phyloP scores from a whole-genome alignment of 805 yeast species.

The Alloascoidea africana region DNA sequence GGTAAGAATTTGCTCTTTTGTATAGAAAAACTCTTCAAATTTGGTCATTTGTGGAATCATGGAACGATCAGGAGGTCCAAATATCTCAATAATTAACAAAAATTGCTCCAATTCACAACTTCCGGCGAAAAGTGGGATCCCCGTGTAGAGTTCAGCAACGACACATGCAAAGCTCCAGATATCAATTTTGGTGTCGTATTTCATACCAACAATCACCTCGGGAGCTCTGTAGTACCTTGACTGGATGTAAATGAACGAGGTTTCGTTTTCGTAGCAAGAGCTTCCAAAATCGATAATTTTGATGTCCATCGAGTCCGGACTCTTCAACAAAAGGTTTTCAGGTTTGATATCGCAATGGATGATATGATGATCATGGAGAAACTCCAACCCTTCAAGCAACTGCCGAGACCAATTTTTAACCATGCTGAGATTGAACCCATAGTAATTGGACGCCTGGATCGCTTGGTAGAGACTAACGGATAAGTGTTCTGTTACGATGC shows the following conservation, averaged over 20 bases:
- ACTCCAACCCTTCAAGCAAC: conserved; percentile 42
- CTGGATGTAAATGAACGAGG: conserved; percentile 91
- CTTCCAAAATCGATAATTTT: conserved; percentile 74
- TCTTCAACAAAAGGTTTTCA: conserved; percentile 54
- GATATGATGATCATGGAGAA: conserved; percentile 37
- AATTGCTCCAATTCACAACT: conserved; percentile 78
- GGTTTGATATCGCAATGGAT: conserved; percentile 85
- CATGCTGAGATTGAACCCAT: conserved; percentile 23
- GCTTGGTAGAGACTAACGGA: conserved; percentile 52
- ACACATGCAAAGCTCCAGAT: conserved; percentile 98
- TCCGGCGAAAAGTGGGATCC: conserved; percentile 93
- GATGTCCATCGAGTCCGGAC: conserved; percentile 28
- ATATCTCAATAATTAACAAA: conserved; percentile 74
- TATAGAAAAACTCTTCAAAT: conserved; percentile 18
- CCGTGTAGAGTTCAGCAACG: conserved; percentile 83
- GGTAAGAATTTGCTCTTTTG: not conserved
- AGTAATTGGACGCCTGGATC: conserved; percentile 31
- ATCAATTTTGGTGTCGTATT: conserved; percentile 83
- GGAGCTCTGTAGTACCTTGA: conserved; percentile 95
- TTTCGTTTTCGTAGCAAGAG: conserved; percentile 39
- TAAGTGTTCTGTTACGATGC: conserved; percentile 62
- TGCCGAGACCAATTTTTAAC: conserved; percentile 30
- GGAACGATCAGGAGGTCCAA: conserved; percentile 70
- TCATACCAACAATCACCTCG: conserved; percentile 81
- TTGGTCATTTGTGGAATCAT: conserved; percentile 19